Conservation (phyloP, 192 early-diverging fungal species). For the Backusella westeae region DNA sequence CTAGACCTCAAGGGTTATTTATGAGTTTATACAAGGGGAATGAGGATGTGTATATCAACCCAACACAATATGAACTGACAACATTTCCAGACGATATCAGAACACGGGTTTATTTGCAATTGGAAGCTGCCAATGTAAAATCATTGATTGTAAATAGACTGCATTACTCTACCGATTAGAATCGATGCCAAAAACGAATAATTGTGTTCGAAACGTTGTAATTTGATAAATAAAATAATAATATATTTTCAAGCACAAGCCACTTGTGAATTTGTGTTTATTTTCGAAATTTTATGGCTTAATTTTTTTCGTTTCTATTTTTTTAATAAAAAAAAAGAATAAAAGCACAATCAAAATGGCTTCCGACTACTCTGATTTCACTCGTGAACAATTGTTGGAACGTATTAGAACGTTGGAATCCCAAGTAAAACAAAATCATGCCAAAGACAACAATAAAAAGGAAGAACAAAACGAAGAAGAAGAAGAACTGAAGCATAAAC, state of each 20-base stretch:
- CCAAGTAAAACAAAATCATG: neutral
- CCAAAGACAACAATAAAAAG: neutral
- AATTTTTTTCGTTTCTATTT: neutral
- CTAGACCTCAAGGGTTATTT: neutral
- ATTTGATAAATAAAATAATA: neutral
- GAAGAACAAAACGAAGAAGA: neutral
- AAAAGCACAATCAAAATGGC: neutral
- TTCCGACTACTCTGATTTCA: neutral
- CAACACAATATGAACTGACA: neutral
- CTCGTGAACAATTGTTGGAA: neutral
- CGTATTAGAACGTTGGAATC: neutral
- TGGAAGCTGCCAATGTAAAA: neutral
- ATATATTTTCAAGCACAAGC: neutral
- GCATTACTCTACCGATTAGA: neutral
- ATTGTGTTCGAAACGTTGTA: too few relatives aligned
- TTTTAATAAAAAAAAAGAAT: neutral
- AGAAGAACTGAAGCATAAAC: neutral
- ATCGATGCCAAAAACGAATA: too few relatives aligned
- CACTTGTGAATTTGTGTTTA: neutral
- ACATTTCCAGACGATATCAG: neutral
- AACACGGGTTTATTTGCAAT: neutral
- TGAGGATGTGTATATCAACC: neutral
- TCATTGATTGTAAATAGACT: neutral
- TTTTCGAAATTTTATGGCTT: neutral
- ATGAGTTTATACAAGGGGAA: neutral